These are phyloP conservation scores for Leccinum pellstonianum DNA, from an alignment of 768 basidiomycete species.

Conservation along the genomic window DNA sequence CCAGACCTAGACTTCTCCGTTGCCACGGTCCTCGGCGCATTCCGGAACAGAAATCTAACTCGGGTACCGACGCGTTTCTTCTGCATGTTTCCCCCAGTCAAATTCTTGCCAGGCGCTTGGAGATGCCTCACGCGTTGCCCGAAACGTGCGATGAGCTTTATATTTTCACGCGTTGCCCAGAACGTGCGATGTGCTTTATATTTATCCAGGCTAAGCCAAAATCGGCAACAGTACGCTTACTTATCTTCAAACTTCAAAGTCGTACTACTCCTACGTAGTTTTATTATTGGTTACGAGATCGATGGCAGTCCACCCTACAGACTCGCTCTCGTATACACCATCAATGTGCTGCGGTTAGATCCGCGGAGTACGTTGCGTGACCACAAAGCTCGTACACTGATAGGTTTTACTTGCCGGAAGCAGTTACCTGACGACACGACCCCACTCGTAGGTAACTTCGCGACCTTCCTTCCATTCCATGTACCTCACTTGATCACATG, in stretches of 20 bases:
- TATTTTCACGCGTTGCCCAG: constrained; percentile 5
- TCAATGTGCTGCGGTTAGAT: constrained; percentile 12
- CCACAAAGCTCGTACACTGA: constrained; percentile 2
- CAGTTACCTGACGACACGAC: constrained; percentile 1
- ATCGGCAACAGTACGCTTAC: constrained; percentile 6
- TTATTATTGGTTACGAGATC: constrained; percentile 12
- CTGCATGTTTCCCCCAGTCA: not conserved
- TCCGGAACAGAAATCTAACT: constrained; percentile 7
- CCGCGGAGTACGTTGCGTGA: constrained; percentile 18
- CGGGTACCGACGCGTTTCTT: not conserved
- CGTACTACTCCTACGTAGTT: not conserved
- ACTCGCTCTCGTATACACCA: constrained; percentile 7
- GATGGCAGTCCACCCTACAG: constrained; percentile 16
- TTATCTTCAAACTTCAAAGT: constrained; percentile 5
- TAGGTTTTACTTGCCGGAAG: constrained; percentile 8
- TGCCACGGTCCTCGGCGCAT: constrained; percentile 17
- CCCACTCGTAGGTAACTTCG: constrained; percentile 3
- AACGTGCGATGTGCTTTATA: not conserved
- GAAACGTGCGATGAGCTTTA: not conserved
- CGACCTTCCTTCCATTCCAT: constrained; percentile 17
- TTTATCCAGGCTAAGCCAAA: not conserved
- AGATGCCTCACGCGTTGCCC: constrained; percentile 4
- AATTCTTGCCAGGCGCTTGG: not conserved
- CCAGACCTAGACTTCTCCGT: not conserved
- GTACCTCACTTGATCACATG: constrained; percentile 11